Evolutionary conservation across 805 yeast species (phyloP), one percentile per base, ranked within the genome.

Genomic region (Tetrapisispora arboricola): DNA sequence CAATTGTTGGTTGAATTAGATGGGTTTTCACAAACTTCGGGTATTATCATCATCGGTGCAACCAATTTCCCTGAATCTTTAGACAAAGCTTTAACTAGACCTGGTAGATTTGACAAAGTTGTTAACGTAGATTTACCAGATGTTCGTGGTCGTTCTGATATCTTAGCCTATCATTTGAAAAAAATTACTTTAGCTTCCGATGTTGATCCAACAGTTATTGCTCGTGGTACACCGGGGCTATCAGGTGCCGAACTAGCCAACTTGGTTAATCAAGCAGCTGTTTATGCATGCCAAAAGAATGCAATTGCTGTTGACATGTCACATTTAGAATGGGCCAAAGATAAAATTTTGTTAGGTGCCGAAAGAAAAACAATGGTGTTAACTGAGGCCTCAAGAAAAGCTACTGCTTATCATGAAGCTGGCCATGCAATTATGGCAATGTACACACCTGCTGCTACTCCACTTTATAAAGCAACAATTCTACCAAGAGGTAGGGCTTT

Each of bases 271-370:
- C 96, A 92, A 63, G 99, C 99, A 13, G 99, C 99, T 3, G 87
- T 92, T 36, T 82, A 83, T 58, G 99, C 98, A 0, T 86, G 96
- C 22, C 96, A 87, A 57, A 76, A 81, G 54, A 82, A 84, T 49
- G 97, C 97, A 1, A 74, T 86, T 28, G 73, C 88, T 19, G 98
- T 92, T 21, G 85, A 80, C 56, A 84, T 86, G 94, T 60, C 64
- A 35, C 97, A 92, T 63, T 78, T 92, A 47, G 99, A 92, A 63
- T 92, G 98, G 98, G 98, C 99, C 32, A 92, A 92, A 64, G 99
- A 92, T 65, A 92, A 92, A 66, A 92, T 94, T 42, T 69, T 94
- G 57, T 79, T 92, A 84, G 99, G 99, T 40, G 97, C 97, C 28
- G 99, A 94, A 53, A 83, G 94, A 62, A 85, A 84, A 66, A 84